These are phyloP conservation scores for Henningerozyma blattae DNA, from an alignment of 805 yeast species.

Conservation along the genomic window DNA sequence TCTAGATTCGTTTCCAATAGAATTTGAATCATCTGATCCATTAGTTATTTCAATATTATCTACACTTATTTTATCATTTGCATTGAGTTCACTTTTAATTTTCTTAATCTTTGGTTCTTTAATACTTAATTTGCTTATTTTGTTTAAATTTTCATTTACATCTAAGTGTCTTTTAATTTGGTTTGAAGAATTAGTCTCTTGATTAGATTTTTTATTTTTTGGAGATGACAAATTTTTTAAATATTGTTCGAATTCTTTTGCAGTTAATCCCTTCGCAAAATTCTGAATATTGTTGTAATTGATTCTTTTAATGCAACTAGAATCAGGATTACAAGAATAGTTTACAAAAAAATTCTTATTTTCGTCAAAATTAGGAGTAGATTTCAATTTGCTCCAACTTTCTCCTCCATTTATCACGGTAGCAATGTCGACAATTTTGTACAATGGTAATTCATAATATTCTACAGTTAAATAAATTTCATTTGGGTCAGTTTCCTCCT, in stretches of 20 bases:
- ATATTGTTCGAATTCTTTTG: constrained; percentile 10
- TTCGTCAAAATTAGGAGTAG: background rate
- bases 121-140: too few relatives aligned
- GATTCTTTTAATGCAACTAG: constrained; percentile 7
- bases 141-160: too few relatives aligned
- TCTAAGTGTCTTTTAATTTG: too few relatives aligned
- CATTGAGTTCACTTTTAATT: too few relatives aligned
- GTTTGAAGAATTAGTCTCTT: background rate
- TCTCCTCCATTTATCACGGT: constrained; percentile 29
- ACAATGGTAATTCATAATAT: constrained; percentile 30
- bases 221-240: constrained; percentile 7
- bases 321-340: constrained; percentile 11
- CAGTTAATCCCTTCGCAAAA: constrained; percentile 2
- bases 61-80: background rate
- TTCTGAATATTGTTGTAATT: constrained; percentile 5
- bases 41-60: too few relatives aligned
- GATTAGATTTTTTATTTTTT: background rate
- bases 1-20: too few relatives aligned
- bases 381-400: too few relatives aligned
- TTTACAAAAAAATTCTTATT: constrained; percentile 7
- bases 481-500: constrained; percentile 18
- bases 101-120: background rate
- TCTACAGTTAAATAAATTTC: constrained; percentile 49
- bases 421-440: constrained; percentile 33
- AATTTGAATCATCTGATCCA: too few relatives aligned